These are phyloP conservation scores for Neospora caninum DNA, from an alignment of 169 alveolate genomes.

Conservation along the genomic window DNA sequence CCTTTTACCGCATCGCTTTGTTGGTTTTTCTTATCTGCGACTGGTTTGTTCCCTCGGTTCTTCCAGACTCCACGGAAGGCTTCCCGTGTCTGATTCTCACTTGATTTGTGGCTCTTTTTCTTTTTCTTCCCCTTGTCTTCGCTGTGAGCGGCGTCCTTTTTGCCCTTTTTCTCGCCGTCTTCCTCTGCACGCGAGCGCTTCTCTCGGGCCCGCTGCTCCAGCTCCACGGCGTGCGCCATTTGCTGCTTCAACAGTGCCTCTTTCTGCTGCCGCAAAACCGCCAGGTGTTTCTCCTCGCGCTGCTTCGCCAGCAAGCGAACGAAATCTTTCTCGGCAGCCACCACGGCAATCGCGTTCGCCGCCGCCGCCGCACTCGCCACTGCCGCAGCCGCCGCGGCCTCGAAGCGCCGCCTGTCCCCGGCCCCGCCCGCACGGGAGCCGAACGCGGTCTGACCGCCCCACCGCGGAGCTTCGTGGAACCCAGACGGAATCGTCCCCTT, in stretches of 20 bases:
- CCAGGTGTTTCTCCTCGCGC: background rate
- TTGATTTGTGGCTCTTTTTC: background rate
- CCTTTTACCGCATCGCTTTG: background rate
- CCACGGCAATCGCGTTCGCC: background rate
- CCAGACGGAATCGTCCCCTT: no score
- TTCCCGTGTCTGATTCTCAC: background rate
- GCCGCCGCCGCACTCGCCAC: slow-evolving; percentile 20
- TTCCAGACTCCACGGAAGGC: no score
- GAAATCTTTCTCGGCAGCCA: background rate
- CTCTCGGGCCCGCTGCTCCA: background rate
- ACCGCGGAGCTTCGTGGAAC: background rate
- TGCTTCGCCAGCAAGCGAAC: background rate
- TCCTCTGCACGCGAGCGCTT: background rate
- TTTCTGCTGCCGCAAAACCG: background rate
- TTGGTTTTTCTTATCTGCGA: background rate
- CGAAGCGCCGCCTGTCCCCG: no score
- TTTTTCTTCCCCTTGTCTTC: background rate
- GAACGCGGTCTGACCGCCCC: background rate
- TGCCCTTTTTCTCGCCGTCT: background rate
- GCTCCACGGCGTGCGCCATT: slow-evolving; percentile 23
- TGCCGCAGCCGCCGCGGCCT: background rate
- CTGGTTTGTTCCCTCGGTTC: background rate
- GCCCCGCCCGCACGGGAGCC: background rate
- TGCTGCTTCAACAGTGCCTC: background rate
- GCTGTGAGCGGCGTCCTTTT: no score